Evolutionary conservation across 2,329 filamentous ascomycete species (phyloP).

Genomic region (Ambrosiella beaveri): DNA sequence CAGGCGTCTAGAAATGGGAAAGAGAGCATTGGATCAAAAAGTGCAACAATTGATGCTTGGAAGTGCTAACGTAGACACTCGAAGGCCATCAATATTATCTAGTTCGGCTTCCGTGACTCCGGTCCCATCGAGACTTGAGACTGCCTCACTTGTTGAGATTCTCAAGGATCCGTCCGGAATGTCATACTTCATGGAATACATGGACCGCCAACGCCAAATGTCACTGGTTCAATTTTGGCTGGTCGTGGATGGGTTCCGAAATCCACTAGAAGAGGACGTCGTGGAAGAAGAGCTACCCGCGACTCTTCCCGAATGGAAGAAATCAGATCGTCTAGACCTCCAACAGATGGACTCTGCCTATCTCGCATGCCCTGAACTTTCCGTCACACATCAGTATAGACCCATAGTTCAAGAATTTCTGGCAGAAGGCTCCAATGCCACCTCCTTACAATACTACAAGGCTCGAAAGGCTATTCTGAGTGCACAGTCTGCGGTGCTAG

Average conservation of each 20-base stretch:
- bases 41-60: slow-evolving; percentile 48
- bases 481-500: slow-evolving; percentile 66
- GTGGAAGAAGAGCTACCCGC: slow-evolving; percentile 38
- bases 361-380: slow-evolving; percentile 63
- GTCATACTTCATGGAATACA: slow-evolving; percentile 99
- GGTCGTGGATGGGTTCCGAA: slow-evolving; percentile 89
- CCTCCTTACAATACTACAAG: slow-evolving; percentile 62
- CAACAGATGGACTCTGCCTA: slow-evolving; percentile 87
- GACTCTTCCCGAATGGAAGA: slow-evolving; percentile 52
- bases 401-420: slow-evolving; percentile 61
- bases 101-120: slow-evolving; percentile 17
- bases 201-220: slow-evolving; percentile 83
- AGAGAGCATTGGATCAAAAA: slow-evolving; percentile 74
- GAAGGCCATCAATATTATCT: not conserved
- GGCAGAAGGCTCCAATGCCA: slow-evolving; percentile 57
- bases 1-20: slow-evolving; percentile 78
- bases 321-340: slow-evolving; percentile 72
- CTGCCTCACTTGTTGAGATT: slow-evolving; percentile 66
- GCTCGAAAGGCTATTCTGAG: slow-evolving; percentile 67
- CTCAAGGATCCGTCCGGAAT: slow-evolving; percentile 76
- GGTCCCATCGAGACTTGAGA: slow-evolving; percentile 48
- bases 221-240: slow-evolving; percentile 94
- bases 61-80: slow-evolving; percentile 38
- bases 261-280: slow-evolving; percentile 71
- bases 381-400: slow-evolving; percentile 52